These are phyloP conservation scores for Fusarium goolgardi DNA, from an alignment of 2,329 filamentous ascomycete species.

Conservation along the genomic window DNA sequence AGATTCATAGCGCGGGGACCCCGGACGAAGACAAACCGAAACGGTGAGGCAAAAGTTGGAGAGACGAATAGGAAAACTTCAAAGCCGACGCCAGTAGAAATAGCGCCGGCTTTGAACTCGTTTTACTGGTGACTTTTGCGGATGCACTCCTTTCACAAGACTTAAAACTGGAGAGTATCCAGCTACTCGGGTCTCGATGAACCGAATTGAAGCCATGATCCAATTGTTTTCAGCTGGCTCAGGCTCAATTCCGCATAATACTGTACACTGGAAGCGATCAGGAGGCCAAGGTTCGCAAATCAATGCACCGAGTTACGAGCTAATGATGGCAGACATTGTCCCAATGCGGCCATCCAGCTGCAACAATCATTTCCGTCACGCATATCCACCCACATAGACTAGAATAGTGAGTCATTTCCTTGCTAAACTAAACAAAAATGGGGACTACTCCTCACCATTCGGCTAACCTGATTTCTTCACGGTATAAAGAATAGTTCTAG, in stretches of 20 bases:
- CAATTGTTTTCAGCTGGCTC: rapidly evolving
- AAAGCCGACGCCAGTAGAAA: conserved; percentile 7
- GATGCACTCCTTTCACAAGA: neutral
- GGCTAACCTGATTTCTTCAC: neutral
- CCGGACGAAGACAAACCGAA: neutral
- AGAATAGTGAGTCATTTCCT: neutral
- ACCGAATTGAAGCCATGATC: neutral
- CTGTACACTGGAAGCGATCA: rapidly evolving
- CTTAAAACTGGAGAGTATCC: neutral
- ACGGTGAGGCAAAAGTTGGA: neutral
- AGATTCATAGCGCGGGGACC: conserved; percentile 25
- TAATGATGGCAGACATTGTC: rapidly evolving
- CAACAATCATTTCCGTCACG: neutral
- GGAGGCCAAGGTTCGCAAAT: neutral
- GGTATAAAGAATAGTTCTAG: neutral
- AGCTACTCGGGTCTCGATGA: conserved; percentile 9
- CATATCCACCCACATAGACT: rapidly evolving
- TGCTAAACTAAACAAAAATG: neutral
- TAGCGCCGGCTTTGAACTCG: neutral
- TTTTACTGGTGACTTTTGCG: neutral
- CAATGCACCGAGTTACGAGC: neutral
- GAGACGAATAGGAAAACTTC: neutral
- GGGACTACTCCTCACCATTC: neutral
- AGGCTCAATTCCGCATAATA: rapidly evolving
- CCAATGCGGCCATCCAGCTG: neutral